These are phyloP conservation scores for Hypomyces perniciosus DNA, from an alignment of 2,329 filamentous ascomycete genomes.

Conservation along the genomic window DNA sequence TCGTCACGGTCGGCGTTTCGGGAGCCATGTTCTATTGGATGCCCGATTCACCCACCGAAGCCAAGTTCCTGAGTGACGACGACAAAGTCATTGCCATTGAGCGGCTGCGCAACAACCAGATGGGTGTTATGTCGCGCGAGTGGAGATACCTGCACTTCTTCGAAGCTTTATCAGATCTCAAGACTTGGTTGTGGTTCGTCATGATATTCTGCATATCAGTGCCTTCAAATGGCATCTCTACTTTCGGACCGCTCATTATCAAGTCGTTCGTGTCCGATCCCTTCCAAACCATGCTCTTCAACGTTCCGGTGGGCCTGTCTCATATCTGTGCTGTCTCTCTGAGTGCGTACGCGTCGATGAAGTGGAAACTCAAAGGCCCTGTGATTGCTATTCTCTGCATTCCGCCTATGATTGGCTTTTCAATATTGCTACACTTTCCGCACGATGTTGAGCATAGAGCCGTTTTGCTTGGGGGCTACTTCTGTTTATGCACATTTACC, in stretches of 20 bases:
- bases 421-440: slow-evolving; percentile 45
- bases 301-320: slow-evolving; percentile 54
- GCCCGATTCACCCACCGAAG: slow-evolving; percentile 45
- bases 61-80: slow-evolving; percentile 43
- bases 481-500: slow-evolving; percentile 52
- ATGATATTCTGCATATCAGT: slow-evolving; percentile 51
- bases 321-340: slow-evolving; percentile 54
- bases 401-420: slow-evolving; percentile 51
- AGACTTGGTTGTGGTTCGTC: slow-evolving; percentile 55
- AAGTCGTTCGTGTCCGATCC: slow-evolving; percentile 51
- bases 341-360: slow-evolving; percentile 50
- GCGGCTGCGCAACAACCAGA: slow-evolving; percentile 48
- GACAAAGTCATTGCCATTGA: slow-evolving; percentile 51
- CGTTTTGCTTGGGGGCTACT: slow-evolving; percentile 50
- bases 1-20: slow-evolving; percentile 43
- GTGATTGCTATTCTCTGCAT: slow-evolving; percentile 50
- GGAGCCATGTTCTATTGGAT: slow-evolving; percentile 40
- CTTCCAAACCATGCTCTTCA: slow-evolving; percentile 54
- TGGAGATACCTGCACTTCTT: slow-evolving; percentile 46
- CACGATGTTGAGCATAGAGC: slow-evolving; percentile 41
- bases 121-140: slow-evolving; percentile 46
- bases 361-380: slow-evolving; percentile 50
- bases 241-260: slow-evolving; percentile 56
- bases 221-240: slow-evolving; percentile 51
- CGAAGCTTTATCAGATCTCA: slow-evolving; percentile 50